These are phyloP conservation scores for Hapsidospora chrysogenum DNA, from an alignment of 495 filamentous ascomycete genomes.

Conservation along the genomic window DNA sequence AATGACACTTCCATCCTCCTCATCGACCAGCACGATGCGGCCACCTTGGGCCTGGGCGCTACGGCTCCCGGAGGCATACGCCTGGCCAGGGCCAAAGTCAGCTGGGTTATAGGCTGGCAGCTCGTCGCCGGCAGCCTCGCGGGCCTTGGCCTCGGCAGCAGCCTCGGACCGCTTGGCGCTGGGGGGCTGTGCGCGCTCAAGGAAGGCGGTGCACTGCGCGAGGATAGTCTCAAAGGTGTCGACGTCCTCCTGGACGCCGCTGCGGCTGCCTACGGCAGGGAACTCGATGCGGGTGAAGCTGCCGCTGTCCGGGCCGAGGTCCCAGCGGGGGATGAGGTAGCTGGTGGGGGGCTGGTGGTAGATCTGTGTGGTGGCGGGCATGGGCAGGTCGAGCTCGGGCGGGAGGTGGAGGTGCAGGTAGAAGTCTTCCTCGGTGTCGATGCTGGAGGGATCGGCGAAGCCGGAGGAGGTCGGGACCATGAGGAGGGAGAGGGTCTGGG, in stretches of 20 bases:
- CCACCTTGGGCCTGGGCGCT: slow-evolving; percentile 26
- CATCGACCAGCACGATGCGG: slow-evolving; percentile 85
- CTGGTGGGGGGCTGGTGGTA: slow-evolving; percentile 79
- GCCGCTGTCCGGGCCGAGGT: slow-evolving; percentile 68
- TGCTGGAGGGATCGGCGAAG: slow-evolving; percentile 43
- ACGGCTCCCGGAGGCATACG: slow-evolving; percentile 40
- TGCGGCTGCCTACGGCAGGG: slow-evolving; percentile 48
- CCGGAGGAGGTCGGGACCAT: slow-evolving; percentile 82
- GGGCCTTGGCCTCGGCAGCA: slow-evolving; percentile 14
- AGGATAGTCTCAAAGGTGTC: slow-evolving; percentile 95
- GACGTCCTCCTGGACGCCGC: slow-evolving; percentile 73
- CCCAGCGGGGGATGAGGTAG: slow-evolving; percentile 89
- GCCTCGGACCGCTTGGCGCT: slow-evolving; percentile 19
- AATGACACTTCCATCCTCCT: slow-evolving; percentile 89
- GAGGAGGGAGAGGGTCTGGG: slow-evolving; percentile 75
- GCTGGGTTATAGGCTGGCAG: slow-evolving; percentile 62
- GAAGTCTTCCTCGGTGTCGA: slow-evolving; percentile 69
- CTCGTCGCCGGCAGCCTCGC: slow-evolving; percentile 18
- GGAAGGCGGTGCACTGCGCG: slow-evolving; percentile 86
- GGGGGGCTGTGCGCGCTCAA: slow-evolving; percentile 42
- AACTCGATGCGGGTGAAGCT: slow-evolving; percentile 88
- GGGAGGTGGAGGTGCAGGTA: slow-evolving; percentile 87
- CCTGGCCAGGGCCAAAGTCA: slow-evolving; percentile 63
- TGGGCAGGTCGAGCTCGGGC: slow-evolving; percentile 79
- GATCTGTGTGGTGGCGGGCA: slow-evolving; percentile 87